Evolutionary conservation across 2,329 filamentous ascomycete genomes (phyloP).

Genomic region (Thelonectria blattea): DNA sequence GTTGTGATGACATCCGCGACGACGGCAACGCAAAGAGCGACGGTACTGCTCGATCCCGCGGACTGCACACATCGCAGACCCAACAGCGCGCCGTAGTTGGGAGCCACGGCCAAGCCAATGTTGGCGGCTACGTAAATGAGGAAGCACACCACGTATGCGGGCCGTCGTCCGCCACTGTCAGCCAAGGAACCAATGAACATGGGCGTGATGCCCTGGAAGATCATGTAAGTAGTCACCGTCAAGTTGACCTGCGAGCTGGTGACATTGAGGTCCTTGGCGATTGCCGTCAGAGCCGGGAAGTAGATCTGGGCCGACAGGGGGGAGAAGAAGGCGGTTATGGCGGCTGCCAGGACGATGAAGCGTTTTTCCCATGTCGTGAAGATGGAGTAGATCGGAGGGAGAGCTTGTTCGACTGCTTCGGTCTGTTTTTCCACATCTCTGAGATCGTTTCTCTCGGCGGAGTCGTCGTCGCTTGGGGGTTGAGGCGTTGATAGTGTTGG

Average conservation of each 20-base stretch:
- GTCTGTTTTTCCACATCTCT: slow-evolving; percentile 26
- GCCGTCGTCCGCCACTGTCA: slow-evolving; percentile 59
- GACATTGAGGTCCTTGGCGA: slow-evolving; percentile 56
- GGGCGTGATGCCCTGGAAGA: slow-evolving; percentile 66
- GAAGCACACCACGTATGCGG: slow-evolving; percentile 60
- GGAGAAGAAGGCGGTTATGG: slow-evolving; percentile 51
- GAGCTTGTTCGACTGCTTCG: background rate
- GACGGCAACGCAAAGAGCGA: slow-evolving; percentile 63
- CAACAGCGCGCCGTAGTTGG: slow-evolving; percentile 56
- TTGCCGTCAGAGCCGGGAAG: slow-evolving; percentile 57
- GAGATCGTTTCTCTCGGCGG: background rate
- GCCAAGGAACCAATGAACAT: slow-evolving; percentile 62
- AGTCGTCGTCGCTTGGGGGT: background rate
- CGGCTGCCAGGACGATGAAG: slow-evolving; percentile 47
- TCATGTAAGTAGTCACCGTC: slow-evolving; percentile 62
- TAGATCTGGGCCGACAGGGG: slow-evolving; percentile 59
- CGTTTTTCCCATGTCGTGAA: slow-evolving; percentile 50
- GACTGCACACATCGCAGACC: slow-evolving; percentile 63
- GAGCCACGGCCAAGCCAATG: slow-evolving; percentile 58
- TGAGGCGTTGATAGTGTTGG: background rate
- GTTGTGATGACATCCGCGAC: slow-evolving; percentile 69
- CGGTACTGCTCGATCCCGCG: slow-evolving; percentile 63
- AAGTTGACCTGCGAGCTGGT: slow-evolving; percentile 52
- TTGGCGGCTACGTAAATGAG: slow-evolving; percentile 60
- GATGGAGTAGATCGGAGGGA: slow-evolving; percentile 43